phyloP scores from a whole-genome alignment of 1,139 yeast species.

The Yamadazyma conglobata region DNA sequence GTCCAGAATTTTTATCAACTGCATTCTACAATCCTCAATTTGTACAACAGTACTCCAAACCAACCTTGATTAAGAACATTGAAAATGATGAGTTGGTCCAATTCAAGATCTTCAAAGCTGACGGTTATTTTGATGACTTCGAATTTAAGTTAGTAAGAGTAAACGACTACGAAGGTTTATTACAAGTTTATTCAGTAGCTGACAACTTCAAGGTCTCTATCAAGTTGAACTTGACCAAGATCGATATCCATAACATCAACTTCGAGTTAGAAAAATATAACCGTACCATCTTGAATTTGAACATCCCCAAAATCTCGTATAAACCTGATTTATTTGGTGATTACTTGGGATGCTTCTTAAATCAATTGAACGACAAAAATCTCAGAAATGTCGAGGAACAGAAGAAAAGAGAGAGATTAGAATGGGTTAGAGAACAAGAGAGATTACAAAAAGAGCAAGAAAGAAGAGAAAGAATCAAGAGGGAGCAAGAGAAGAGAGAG shows the following conservation, averaged over 20 bases:
- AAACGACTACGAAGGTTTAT: slow-evolving; percentile 18
- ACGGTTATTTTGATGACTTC: slow-evolving; percentile 36
- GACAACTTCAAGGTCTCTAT: slow-evolving; percentile 34
- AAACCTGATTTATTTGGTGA: slow-evolving; percentile 6
- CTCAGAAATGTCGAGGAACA: neutral
- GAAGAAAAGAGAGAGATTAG: slow-evolving; percentile 3
- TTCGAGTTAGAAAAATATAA: slow-evolving; percentile 31
- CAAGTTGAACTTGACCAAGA: slow-evolving; percentile 31
- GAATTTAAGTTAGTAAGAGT: slow-evolving; percentile 35
- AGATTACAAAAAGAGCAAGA: slow-evolving; percentile 1
- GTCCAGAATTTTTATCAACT: slow-evolving; percentile 9
- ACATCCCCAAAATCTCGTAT: slow-evolving; percentile 29
- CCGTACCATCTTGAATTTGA: slow-evolving; percentile 37
- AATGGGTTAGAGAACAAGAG: slow-evolving; percentile 3
- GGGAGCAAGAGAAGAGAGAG: slow-evolving; percentile 3
- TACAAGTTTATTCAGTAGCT: slow-evolving; percentile 27
- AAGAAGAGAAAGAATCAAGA: neutral
- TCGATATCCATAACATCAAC: slow-evolving; percentile 32
- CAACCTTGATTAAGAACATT: slow-evolving; percentile 33
- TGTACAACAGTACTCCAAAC: slow-evolving; percentile 17
- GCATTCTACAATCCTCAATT: slow-evolving; percentile 9
- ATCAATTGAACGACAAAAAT: slow-evolving; percentile 2
- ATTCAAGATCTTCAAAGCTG: slow-evolving; percentile 35
- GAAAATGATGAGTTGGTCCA: slow-evolving; percentile 38
- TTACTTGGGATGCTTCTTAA: slow-evolving; percentile 9